Conservation (phyloP, 2,329 filamentous ascomycete species). For the Chalara sp. region DNA sequence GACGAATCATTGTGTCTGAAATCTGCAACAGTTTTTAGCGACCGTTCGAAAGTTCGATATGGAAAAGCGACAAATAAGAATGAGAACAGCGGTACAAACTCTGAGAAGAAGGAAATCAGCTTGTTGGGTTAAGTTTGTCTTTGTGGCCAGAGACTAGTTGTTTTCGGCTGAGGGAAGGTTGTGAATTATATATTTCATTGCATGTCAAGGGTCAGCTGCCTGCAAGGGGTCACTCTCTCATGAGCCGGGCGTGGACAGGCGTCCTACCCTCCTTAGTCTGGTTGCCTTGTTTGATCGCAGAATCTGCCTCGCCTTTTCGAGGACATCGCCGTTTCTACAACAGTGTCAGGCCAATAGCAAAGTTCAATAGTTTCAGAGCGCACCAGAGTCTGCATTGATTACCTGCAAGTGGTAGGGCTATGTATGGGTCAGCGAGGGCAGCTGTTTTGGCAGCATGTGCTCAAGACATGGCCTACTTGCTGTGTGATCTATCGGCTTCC, state of each 20-base stretch:
- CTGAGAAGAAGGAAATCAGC: not conserved
- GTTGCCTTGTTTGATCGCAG: not conserved
- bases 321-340: not conserved
- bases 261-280: not conserved
- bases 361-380: not conserved
- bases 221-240: not conserved
- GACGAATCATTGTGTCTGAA: constrained; percentile 16
- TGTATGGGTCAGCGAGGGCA: not conserved
- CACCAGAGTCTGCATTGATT: not conserved
- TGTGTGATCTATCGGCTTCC: not conserved
- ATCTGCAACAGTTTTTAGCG: constrained; percentile 19
- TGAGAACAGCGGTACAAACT: not conserved
- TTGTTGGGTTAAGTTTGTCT: not conserved
- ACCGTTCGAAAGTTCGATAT: constrained; percentile 15
- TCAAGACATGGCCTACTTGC: not conserved
- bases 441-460: not conserved
- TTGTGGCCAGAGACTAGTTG: not conserved
- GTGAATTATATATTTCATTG: not conserved
- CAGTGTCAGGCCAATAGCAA: not conserved
- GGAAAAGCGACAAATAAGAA: not conserved
- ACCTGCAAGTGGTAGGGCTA: not conserved
- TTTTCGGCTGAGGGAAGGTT: not conserved
- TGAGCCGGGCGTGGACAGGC: not conserved
- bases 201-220: constrained; percentile 1
- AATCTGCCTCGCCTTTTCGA: no score